A percentile compares a stretch with the other conserved stretches of the same genome.
These are phyloP conservation scores for Selenicereus undatus DNA, from an alignment of 148 eudicot genomes.

Conservation along the genomic window DNA sequence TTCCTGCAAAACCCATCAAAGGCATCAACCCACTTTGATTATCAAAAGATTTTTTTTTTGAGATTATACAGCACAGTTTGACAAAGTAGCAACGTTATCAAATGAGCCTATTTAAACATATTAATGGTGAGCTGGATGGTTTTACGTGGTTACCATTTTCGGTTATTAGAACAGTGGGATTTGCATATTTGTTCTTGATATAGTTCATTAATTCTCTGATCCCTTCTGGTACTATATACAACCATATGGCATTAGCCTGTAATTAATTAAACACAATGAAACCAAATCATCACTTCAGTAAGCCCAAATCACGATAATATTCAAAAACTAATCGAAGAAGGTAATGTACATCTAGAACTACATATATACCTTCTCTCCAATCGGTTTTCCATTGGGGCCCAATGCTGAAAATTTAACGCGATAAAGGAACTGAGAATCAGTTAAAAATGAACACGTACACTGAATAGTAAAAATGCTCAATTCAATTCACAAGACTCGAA, in stretches of 20 bases:
- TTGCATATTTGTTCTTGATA: slow-evolving; percentile 68
- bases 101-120: no score
- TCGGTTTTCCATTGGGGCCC: slow-evolving; percentile 47
- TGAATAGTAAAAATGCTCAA: no score
- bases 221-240: slow-evolving; percentile 84
- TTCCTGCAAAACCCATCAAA: slow-evolving; percentile 36
- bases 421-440: background rate
- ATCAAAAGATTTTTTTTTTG: no score
- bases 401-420: slow-evolving; percentile 39
- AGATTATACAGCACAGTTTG: no score
- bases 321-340: background rate
- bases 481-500: no score
- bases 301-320: background rate
- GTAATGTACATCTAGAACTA: background rate
- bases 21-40: no score
- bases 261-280: background rate
- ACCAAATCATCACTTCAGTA: background rate
- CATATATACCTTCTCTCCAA: slow-evolving; percentile 58
- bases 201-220: slow-evolving; percentile 79
- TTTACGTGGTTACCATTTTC: slow-evolving; percentile 62
- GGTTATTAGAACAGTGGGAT: slow-evolving; percentile 70
- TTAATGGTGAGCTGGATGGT: background rate
- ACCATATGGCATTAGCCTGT: slow-evolving; percentile 83
- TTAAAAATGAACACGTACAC: background rate
- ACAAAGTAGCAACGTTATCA: no score